Evolutionary conservation across 2,329 filamentous ascomycete genomes (phyloP), one percentile per base, ranked within the genome.

Genomic region (Paracoccidioides brasiliensis): DNA sequence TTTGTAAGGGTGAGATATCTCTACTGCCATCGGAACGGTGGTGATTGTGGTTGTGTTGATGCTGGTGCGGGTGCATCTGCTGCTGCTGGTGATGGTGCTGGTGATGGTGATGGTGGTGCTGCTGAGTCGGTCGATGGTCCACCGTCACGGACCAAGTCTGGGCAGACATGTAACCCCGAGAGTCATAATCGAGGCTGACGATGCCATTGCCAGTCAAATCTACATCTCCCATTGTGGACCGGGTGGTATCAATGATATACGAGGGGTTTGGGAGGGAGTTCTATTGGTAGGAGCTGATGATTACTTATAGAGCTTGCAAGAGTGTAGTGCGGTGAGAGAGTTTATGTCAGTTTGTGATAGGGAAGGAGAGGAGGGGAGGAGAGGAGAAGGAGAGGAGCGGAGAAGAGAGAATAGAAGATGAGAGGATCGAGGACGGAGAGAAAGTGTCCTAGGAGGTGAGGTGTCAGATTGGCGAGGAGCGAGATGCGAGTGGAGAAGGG

Each of bases 141-240:
- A 74, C 67, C 52, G 70, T 59, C 53, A 75, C 66, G 53, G 72
- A 68, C 74, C 73, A 76, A 59, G 68, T 64, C 59, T 69, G 64
- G 60, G 69, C 65, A 57, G 70, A 67, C 58, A 72, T 67, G 65
- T 75, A 77, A 51, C 62, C 67, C 68, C 73, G 72, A 56, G 73
- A 70, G 63, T 76, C 74, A 59, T 75, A 75, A 55, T 76, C 74
- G 60, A 75, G 70, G 60, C 70, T 71, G 60, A 73, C 67, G 56
- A 77, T 69, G 64, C 72, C 74, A 57, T 76, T 72, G 61, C 62
- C 65, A 53, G 69, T 63, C 61, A 76, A 60, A 68, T 72, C 71
- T 60, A 74, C 67, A 66, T 73, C 73, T 60, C 69, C 72, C 68
- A 74, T 74, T 57, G 65, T 70, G 53, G 52, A 62, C 14, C 30